Conservation (phyloP, 768 basidiomycete species). For the Daedalea quercina region DNA sequence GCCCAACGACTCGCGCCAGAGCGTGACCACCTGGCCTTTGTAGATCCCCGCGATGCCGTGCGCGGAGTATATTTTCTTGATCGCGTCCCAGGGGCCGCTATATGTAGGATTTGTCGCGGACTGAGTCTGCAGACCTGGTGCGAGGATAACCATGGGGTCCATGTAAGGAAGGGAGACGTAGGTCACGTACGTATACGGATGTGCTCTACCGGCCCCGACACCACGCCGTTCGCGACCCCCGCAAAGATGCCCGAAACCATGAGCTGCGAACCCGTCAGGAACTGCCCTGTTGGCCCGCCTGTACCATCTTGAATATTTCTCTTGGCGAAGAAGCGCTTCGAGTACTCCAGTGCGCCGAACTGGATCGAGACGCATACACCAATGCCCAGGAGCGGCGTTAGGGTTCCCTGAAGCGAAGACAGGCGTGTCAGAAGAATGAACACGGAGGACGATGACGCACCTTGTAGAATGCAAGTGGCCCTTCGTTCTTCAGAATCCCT, state of each 20-base stretch:
- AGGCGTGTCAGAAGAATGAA: background rate
- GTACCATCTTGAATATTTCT: conserved; percentile 51
- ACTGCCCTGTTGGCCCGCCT: conserved; percentile 61
- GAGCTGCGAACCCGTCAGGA: conserved; percentile 57
- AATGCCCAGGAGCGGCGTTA: conserved; percentile 87
- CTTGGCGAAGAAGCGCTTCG: conserved; percentile 71
- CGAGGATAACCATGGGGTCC: background rate
- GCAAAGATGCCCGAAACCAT: conserved; percentile 75
- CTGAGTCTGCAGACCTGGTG: conserved; percentile 84
- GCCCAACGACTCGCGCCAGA: conserved; percentile 75
- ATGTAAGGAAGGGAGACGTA: background rate
- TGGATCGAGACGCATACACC: conserved; percentile 95
- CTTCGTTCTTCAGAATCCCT: conserved; percentile 87
- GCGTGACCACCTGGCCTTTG: conserved; percentile 88
- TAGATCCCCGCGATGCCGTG: conserved; percentile 82
- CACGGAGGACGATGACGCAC: conserved; percentile 27
- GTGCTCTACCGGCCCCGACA: conserved; percentile 95
- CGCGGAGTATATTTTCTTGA: conserved; percentile 70
- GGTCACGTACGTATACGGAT: conserved; percentile 89
- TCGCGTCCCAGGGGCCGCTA: conserved; percentile 81
- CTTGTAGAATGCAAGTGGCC: conserved; percentile 94
- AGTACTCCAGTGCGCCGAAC: conserved; percentile 83
- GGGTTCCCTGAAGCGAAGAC: conserved; percentile 56
- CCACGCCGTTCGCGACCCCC: conserved; percentile 85
- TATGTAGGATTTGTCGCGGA: conserved; percentile 71